These are phyloP conservation scores for Pythium aristosporum DNA, from an alignment of 352 stramenopile genomes.

Conservation along the genomic window DNA sequence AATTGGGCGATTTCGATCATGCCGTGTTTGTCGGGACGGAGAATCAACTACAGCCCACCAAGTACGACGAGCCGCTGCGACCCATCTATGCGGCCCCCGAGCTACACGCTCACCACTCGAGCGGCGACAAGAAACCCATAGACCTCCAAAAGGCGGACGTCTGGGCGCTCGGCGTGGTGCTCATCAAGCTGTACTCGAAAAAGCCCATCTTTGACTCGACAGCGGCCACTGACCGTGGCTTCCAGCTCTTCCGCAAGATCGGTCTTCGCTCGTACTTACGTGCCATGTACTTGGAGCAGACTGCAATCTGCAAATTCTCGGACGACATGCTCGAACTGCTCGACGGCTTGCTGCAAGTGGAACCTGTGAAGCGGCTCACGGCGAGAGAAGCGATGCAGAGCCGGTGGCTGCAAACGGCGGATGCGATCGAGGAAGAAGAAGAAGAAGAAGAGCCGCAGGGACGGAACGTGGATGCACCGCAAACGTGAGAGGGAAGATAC, in stretches of 20 bases:
- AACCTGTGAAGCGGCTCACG: slow-evolving; percentile 72
- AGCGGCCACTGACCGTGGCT: slow-evolving; percentile 42
- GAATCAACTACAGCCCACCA: slow-evolving; percentile 32
- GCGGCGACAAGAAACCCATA: slow-evolving; percentile 22
- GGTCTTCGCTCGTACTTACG: slow-evolving; percentile 53
- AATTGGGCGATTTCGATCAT: slow-evolving; percentile 71
- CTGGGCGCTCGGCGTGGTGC: slow-evolving; percentile 58
- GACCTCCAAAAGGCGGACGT: slow-evolving; percentile 60
- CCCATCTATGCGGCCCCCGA: slow-evolving; percentile 58
- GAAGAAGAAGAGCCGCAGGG: neutral
- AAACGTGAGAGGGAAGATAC: neutral
- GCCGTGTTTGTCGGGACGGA: slow-evolving; percentile 57
- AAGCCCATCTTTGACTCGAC: slow-evolving; percentile 57
- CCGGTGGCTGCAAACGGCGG: slow-evolving; percentile 35
- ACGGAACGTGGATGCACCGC: neutral
- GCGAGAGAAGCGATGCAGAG: slow-evolving; percentile 56
- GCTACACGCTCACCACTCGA: slow-evolving; percentile 23
- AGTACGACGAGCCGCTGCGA: slow-evolving; percentile 30
- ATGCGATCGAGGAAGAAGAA: slow-evolving; percentile 1
- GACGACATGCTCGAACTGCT: slow-evolving; percentile 72
- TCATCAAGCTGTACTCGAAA: slow-evolving; percentile 58
- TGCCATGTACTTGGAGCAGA: slow-evolving; percentile 66
- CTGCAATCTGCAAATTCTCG: slow-evolving; percentile 50
- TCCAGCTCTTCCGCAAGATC: slow-evolving; percentile 50
- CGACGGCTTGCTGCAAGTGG: slow-evolving; percentile 80